Evolutionary conservation across 2,329 filamentous ascomycete genomes (phyloP), one percentile per base, ranked within the genome.

Genomic region (Clonostachys rosea): DNA sequence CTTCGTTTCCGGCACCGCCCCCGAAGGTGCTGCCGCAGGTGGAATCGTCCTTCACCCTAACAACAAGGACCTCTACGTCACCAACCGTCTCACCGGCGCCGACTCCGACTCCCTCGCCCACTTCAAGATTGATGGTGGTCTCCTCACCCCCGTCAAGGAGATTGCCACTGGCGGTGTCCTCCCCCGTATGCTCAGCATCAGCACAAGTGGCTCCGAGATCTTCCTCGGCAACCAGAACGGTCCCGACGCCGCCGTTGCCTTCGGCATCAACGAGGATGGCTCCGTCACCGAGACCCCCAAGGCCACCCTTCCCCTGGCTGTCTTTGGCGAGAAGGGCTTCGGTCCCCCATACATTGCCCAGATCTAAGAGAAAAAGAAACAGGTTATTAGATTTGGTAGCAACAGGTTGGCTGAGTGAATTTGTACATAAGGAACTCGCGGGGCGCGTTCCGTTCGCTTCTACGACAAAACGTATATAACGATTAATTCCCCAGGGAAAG

Each of bases 211-310:
- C 9, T 60, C 65, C 48, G 58, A 67, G 49, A 53, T 77, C 42
- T 76, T 76, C 52, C 64, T 69, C n/a, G 68, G 65, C n/a, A 77
- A 78, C 62, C 66, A 73, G 59, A 60, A 59, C 45, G 73, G 71
- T 35, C 59, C 59, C 5, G 51, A 51, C 13, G 73, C 67, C 1
- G 54, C 76, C 6, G 59, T 67, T 5, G 73, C 68, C 8, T 59
- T 76, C 46, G 44, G 56, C 43, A 61, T 70, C 42, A 50, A 53
- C 20, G 36, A 45, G 17, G 49, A 57, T 20, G 66, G 68, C 41
- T 58, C 54, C 42, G 54, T 71, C 34, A 43, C 47, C 6, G 52
- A 58, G 44, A 52, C 49, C 34, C 60, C 63, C 6, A 43, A 56
- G 1, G 63, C 59, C 16, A 60, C 49, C 16, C 46, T 68, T 3